Conservation (phyloP, 208 protist species). For the Trypanosoma scelopori region DNA sequence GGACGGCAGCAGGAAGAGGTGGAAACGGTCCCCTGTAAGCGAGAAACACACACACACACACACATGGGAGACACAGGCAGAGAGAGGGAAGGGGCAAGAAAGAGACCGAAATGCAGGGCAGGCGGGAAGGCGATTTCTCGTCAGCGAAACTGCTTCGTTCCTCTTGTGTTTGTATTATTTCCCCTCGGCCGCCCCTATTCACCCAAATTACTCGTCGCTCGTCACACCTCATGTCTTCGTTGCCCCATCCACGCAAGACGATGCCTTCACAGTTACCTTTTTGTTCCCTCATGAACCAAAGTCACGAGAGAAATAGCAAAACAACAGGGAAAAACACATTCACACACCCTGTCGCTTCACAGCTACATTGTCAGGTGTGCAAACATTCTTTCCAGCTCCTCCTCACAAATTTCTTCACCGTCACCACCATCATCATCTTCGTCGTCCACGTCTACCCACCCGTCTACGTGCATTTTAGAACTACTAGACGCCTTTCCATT, state of each 20-base stretch:
- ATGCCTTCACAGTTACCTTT: background rate
- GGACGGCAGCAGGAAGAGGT: too few relatives aligned
- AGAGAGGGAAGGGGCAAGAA: too few relatives aligned
- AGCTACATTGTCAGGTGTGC: conserved; percentile 71
- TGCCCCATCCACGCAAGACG: too few relatives aligned
- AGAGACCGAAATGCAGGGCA: too few relatives aligned
- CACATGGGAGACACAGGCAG: too few relatives aligned
- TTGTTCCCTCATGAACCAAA: background rate
- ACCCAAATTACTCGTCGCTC: too few relatives aligned
- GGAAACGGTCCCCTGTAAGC: too few relatives aligned
- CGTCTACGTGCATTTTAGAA: conserved; percentile 30
- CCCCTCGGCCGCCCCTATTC: too few relatives aligned
- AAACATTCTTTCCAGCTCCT: conserved; percentile 85
- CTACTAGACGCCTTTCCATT: background rate
- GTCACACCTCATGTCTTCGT: too few relatives aligned
- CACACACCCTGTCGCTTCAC: background rate
- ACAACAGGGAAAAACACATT: background rate
- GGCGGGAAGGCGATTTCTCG: too few relatives aligned
- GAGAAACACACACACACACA: too few relatives aligned
- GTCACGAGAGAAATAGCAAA: background rate
- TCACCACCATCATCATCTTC: conserved; percentile 31
- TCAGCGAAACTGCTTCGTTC: background rate
- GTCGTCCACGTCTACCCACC: conserved; percentile 42
- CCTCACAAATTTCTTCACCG: conserved; percentile 42
- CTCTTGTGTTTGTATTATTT: background rate